Percentiles rank a stretch among this genome's conserved stretches.
Evolutionary conservation across 805 yeast species (phyloP).

Genomic region (Scheffersomyces spartinae): DNA sequence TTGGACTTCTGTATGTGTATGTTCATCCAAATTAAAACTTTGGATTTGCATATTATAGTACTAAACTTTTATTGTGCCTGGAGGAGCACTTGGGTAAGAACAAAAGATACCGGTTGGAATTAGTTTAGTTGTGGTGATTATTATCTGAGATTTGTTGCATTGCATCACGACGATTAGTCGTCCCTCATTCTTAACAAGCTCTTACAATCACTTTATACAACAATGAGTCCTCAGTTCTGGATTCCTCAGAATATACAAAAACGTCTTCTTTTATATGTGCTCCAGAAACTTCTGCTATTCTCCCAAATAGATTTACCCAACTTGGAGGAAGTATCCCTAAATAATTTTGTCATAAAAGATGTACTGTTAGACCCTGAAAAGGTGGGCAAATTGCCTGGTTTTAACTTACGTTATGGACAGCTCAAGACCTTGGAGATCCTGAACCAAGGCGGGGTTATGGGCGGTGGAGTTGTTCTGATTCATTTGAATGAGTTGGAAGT

Average conservation of each 20-base stretch:
- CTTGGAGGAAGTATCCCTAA: constrained; percentile 61
- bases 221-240: constrained; percentile 43
- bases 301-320: constrained; percentile 75
- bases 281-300: constrained; percentile 72
- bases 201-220: too few relatives aligned
- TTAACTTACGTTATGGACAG: constrained; percentile 49
- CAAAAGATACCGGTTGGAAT: too few relatives aligned
- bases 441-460: constrained; percentile 52
- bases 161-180: too few relatives aligned
- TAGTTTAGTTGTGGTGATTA: too few relatives aligned
- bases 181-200: too few relatives aligned
- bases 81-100: too few relatives aligned
- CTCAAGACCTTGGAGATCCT: constrained; percentile 44
- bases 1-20: too few relatives aligned
- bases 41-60: too few relatives aligned
- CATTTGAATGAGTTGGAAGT: constrained; percentile 43
- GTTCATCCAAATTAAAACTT: too few relatives aligned
- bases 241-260: constrained; percentile 79
- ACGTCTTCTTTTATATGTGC: constrained; percentile 64
- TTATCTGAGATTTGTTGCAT: too few relatives aligned
- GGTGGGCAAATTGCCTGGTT: constrained; percentile 50
- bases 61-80: too few relatives aligned
- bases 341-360: constrained; percentile 41
- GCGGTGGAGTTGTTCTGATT: constrained; percentile 60
- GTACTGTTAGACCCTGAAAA: constrained; percentile 65